Evolutionary conservation across 208 protist species (phyloP).

Genomic region (Balamuthia mandrillaris): DNA sequence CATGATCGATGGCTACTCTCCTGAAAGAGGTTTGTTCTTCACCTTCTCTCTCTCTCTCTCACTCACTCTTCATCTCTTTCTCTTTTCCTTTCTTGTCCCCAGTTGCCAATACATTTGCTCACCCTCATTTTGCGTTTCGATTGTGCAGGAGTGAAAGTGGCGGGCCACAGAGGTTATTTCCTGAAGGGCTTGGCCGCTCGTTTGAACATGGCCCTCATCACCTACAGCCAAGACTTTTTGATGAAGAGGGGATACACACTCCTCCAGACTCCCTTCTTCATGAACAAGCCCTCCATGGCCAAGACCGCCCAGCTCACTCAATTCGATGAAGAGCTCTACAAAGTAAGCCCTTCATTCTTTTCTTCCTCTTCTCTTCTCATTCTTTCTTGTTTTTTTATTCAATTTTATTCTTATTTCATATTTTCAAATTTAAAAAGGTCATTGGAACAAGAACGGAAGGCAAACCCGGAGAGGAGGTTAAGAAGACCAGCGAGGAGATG

Average conservation of each 20-base stretch:
- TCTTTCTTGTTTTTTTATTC: no score
- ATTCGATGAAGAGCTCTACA: slow-evolving; percentile 99
- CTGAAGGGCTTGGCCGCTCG: slow-evolving; percentile 92
- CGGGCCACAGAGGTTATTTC: slow-evolving; percentile 95
- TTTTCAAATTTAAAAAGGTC: no score
- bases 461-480: slow-evolving; percentile 32
- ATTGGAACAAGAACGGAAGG: no score
- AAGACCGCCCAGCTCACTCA: slow-evolving; percentile 82
- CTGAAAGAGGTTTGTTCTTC: slow-evolving; percentile 32
- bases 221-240: slow-evolving; percentile 95
- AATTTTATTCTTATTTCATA: no score
- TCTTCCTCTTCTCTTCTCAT: background rate
- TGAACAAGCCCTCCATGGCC: slow-evolving; percentile 95
- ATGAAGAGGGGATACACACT: slow-evolving; percentile 83
- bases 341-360: slow-evolving; percentile 66
- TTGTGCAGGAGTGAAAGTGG: slow-evolving; percentile 81
- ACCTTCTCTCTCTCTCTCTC: background rate
- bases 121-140: slow-evolving; percentile 53
- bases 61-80: slow-evolving; percentile 60
- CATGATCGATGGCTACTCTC: slow-evolving; percentile 61
- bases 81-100: no score
- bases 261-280: slow-evolving; percentile 99
- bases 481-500: slow-evolving; percentile 95
- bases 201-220: slow-evolving; percentile 95
- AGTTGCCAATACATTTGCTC: background rate